phyloP scores from a whole-genome alignment of 805 yeast genomes.

The Zygosaccharomyces lentus region DNA sequence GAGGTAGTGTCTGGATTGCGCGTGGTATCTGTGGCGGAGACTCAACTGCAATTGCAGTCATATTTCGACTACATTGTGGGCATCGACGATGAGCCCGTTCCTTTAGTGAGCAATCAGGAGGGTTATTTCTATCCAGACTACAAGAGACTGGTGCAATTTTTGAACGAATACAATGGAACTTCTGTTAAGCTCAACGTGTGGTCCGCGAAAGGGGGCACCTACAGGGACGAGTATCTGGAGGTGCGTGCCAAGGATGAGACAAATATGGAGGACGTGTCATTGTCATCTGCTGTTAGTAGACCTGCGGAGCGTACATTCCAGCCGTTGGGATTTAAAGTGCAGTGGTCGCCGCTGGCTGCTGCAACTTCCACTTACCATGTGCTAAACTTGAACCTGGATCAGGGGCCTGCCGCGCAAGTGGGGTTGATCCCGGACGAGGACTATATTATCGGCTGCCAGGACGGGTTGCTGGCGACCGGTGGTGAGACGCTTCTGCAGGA shows the following conservation, averaged over 20 bases:
- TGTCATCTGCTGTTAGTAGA: slow-evolving; percentile 17
- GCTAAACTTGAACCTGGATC: slow-evolving; percentile 60
- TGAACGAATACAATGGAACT: slow-evolving; percentile 28
- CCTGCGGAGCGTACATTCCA: slow-evolving; percentile 37
- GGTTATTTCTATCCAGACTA: slow-evolving; percentile 41
- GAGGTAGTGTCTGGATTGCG: slow-evolving; percentile 50
- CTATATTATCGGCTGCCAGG: slow-evolving; percentile 82
- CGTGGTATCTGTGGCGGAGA: slow-evolving; percentile 49
- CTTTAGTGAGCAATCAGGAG: slow-evolving; percentile 34
- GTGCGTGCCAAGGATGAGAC: slow-evolving; percentile 32
- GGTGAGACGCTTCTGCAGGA: slow-evolving; percentile 77
- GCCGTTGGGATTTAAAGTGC: slow-evolving; percentile 62
- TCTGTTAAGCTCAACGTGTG: slow-evolving; percentile 61
- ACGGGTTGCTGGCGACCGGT: slow-evolving; percentile 79
- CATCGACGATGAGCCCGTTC: slow-evolving; percentile 64
- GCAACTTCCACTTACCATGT: slow-evolving; percentile 88
- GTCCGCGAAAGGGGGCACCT: slow-evolving; percentile 80
- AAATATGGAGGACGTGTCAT: slow-evolving; percentile 26
- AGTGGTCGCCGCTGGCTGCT: slow-evolving; percentile 69
- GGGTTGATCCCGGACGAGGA: slow-evolving; percentile 84
- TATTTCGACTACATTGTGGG: slow-evolving; percentile 88
- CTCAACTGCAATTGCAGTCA: slow-evolving; percentile 60
- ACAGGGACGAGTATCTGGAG: slow-evolving; percentile 38
- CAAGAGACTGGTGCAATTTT: slow-evolving; percentile 32
- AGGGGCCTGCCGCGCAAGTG: slow-evolving; percentile 75